Conservation (phyloP, 176 grass and related monocot species). For the Avena atlantica region DNA sequence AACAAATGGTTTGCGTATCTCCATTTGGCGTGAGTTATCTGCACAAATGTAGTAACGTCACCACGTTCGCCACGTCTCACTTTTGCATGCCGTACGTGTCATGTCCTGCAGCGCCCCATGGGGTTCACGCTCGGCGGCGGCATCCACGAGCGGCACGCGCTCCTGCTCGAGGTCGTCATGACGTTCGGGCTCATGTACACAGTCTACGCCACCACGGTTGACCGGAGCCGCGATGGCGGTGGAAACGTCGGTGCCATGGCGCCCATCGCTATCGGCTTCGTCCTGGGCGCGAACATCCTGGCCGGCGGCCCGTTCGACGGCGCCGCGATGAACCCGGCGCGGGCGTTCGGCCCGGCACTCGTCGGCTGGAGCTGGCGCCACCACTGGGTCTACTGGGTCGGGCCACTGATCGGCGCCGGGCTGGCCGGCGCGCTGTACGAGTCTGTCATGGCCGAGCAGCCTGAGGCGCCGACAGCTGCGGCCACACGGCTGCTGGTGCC, state of each 20-base stretch:
- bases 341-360: constrained; percentile 79
- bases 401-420: constrained; percentile 69
- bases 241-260: constrained; percentile 46
- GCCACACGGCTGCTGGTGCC: constrained; percentile 2
- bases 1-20: background rate
- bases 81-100: background rate
- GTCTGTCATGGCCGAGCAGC: constrained; percentile 60
- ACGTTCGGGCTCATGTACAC: constrained; percentile 84
- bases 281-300: constrained; percentile 76
- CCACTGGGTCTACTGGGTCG: constrained; percentile 94
- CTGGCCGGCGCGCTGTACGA: constrained; percentile 66
- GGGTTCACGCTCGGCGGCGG: constrained; percentile 60
- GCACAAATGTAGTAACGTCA: background rate
- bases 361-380: constrained; percentile 81
- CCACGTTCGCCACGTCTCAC: constrained; percentile 41
- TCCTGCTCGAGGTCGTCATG: constrained; percentile 77
- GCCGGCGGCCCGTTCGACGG: constrained; percentile 84
- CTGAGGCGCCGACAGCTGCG: constrained; percentile 25
- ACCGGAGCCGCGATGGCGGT: constrained; percentile 37
- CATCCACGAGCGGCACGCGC: constrained; percentile 66
- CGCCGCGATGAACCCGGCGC: constrained; percentile 84
- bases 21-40: background rate
- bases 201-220: constrained; percentile 73
- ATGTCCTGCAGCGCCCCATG: constrained; percentile 61
- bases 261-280: constrained; percentile 79